These are phyloP conservation scores for Mycena haematopus DNA, from an alignment of 768 basidiomycete species.

Conservation along the genomic window DNA sequence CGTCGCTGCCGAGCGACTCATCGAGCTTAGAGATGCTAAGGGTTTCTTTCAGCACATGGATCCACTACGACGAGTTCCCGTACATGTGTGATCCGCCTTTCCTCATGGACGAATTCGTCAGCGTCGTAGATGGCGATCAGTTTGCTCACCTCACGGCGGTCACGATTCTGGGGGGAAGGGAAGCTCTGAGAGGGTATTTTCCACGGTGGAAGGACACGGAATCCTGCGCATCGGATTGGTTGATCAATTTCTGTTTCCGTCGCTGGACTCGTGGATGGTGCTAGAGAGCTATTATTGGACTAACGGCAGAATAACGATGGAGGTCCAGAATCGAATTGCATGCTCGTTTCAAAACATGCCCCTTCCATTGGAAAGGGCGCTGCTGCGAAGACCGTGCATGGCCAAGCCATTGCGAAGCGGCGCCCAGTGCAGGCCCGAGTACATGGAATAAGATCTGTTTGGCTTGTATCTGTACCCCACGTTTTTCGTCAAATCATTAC, in stretches of 20 bases:
- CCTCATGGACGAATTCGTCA: background rate
- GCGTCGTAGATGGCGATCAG: background rate
- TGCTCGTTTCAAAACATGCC: too few relatives aligned
- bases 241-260: background rate
- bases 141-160: background rate
- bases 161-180: background rate
- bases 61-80: conserved; percentile 6
- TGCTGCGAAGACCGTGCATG: too few relatives aligned
- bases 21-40: background rate
- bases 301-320: background rate
- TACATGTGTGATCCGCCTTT: conserved; percentile 3
- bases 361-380: too few relatives aligned
- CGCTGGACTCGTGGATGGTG: conserved; percentile 7
- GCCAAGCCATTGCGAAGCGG: too few relatives aligned
- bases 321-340: too few relatives aligned
- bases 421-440: too few relatives aligned
- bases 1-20: background rate
- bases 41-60: background rate
- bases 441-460: too few relatives aligned
- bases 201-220: conserved; percentile 14
- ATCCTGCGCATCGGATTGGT: conserved; percentile 1
- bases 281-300: background rate
- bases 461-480: too few relatives aligned
- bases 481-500: too few relatives aligned
- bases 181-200: conserved; percentile 9